Evolutionary conservation across 345 rosid genomes (phyloP).

Genomic region (Camelina neglecta): DNA sequence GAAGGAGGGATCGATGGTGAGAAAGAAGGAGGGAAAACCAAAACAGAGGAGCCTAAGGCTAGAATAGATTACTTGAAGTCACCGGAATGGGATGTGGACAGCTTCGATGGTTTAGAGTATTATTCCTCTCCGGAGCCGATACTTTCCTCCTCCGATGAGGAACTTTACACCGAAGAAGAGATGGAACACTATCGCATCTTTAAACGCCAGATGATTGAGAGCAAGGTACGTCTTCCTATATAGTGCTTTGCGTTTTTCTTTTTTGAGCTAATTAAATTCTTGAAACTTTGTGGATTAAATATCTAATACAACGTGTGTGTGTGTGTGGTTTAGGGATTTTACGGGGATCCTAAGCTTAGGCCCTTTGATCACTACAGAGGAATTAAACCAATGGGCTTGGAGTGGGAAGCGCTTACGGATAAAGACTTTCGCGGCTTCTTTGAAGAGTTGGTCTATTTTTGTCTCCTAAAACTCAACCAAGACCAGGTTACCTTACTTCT

Average conservation of each 20-base stretch:
- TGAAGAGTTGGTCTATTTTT: neutral
- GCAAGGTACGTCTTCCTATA: neutral
- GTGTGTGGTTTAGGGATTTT: neutral
- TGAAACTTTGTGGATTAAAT: neutral
- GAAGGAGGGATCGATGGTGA: neutral
- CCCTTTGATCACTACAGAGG: neutral
- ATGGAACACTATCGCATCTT: neutral
- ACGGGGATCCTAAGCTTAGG: neutral
- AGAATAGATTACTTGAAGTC: neutral
- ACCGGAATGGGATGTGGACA: conserved; percentile 28
- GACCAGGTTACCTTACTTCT: neutral
- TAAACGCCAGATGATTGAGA: conserved; percentile 18
- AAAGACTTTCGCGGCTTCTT: neutral
- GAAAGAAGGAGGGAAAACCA: neutral
- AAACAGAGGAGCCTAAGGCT: neutral
- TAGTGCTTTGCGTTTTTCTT: neutral
- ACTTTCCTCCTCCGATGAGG: neutral
- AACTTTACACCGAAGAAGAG: neutral
- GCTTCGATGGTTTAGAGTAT: conserved; percentile 7
- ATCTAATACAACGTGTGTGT: no score
- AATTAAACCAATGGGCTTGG: neutral
- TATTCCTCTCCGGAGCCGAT: neutral
- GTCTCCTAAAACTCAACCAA: conserved; percentile 7
- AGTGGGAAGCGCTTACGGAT: neutral
- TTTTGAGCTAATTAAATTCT: neutral